Conservation (phyloP, 129 eudicot genomes). For the Daucus carota region DH1_v3.0 NC_030384.2:39765001-39765500, state of each 20-base stretch:
- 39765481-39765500: too few relatives aligned
- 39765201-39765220: constrained; percentile 8
- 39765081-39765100: neutral
- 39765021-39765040: constrained; percentile 7
- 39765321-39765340: neutral
- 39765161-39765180: constrained; percentile 33
- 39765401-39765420: neutral
- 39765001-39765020: constrained; percentile 27
- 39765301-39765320: constrained; percentile 30
- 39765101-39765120: constrained; percentile 1
- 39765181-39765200: constrained; percentile 13
- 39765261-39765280: constrained; percentile 22
- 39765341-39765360: constrained; percentile 13
- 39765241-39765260: neutral
- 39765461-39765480: neutral
- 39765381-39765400: constrained; percentile 7
- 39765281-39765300: constrained; percentile 30
- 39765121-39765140: constrained; percentile 46
- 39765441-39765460: constrained; percentile 3
- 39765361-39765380: constrained; percentile 17
- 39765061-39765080: constrained; percentile 30
- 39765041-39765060: constrained; percentile 61
- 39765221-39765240: constrained; percentile 13
- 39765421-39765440: neutral
- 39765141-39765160: constrained; percentile 51